Percentiles rank a stretch among this genome's conserved stretches.
Conservation (phyloP, 305 asterid genomes). For the Fraxinus ornus region DNA sequence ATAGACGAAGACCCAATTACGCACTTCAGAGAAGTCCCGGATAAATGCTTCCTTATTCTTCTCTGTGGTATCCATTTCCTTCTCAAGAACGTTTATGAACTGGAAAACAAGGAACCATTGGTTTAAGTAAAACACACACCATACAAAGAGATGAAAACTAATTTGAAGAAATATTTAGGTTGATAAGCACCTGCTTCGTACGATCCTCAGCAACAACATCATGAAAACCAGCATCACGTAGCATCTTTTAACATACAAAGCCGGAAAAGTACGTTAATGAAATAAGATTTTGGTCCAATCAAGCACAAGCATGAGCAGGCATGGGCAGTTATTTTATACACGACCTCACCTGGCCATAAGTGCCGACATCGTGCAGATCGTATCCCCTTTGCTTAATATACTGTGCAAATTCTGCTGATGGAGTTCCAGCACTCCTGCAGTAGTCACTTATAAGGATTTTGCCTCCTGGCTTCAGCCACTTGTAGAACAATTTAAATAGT, state of each 20-base stretch:
- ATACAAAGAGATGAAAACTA: neutral
- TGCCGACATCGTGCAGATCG: slow-evolving; percentile 73
- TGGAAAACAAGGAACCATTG: slow-evolving; percentile 33
- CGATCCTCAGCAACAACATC: slow-evolving; percentile 90
- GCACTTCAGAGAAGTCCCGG: slow-evolving; percentile 78
- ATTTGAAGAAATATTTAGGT: neutral
- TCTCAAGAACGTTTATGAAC: slow-evolving; percentile 78
- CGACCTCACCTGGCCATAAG: slow-evolving; percentile 73
- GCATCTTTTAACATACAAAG: slow-evolving; percentile 57
- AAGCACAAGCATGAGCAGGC: neutral
- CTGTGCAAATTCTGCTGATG: slow-evolving; percentile 66
- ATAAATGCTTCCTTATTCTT: slow-evolving; percentile 71
- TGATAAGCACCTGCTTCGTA: slow-evolving; percentile 67
- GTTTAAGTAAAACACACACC: neutral
- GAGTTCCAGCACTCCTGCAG: slow-evolving; percentile 74
- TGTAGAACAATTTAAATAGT: slow-evolving; percentile 77
- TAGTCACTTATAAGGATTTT: slow-evolving; percentile 84
- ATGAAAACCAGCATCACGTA: slow-evolving; percentile 77
- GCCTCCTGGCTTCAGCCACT: slow-evolving; percentile 98
- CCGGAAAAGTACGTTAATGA: neutral
- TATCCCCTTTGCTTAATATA: slow-evolving; percentile 91
- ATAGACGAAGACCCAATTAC: slow-evolving; percentile 12
- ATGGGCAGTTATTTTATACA: neutral
- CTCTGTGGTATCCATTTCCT: slow-evolving; percentile 69
- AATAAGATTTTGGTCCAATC: neutral